These are phyloP conservation scores for Poteriospumella lacustris DNA, from an alignment of 108 stramenopile genomes.

Conservation along the genomic window DNA sequence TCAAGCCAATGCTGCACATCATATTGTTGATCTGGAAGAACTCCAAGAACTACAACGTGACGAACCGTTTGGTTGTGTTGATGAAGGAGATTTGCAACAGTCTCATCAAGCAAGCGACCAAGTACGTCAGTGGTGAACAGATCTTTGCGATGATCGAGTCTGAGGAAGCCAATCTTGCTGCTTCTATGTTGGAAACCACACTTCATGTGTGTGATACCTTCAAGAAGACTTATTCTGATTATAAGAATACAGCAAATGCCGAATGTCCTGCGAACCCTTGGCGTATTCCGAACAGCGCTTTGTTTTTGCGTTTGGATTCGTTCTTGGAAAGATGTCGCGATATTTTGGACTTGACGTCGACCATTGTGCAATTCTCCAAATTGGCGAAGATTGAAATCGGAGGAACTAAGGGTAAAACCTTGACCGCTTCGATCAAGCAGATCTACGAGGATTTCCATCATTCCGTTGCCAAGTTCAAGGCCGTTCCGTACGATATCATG, in stretches of 20 bases:
- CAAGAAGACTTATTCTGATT: constrained; percentile 72
- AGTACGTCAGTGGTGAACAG: constrained; percentile 72
- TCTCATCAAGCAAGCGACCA: constrained; percentile 69
- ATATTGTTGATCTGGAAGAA: constrained; percentile 84
- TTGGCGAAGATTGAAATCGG: constrained; percentile 74
- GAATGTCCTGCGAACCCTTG: constrained; percentile 70
- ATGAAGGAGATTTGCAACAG: constrained; percentile 81
- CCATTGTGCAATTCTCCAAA: constrained; percentile 76
- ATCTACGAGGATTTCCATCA: constrained; percentile 69
- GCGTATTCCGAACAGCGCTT: constrained; percentile 78
- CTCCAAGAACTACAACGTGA: constrained; percentile 79
- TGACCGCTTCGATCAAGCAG: constrained; percentile 71
- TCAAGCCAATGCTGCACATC: constrained; percentile 78
- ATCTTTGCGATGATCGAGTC: constrained; percentile 72
- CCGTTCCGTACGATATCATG: constrained; percentile 77
- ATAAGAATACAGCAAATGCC: constrained; percentile 68
- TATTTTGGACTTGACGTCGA: constrained; percentile 74
- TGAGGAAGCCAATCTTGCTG: constrained; percentile 67
- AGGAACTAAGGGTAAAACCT: constrained; percentile 73
- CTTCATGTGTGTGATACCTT: constrained; percentile 69
- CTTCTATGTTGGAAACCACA: constrained; percentile 44
- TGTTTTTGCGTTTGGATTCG: constrained; percentile 76
- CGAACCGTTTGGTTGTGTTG: constrained; percentile 72
- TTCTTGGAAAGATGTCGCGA: constrained; percentile 82
- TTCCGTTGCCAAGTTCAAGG: constrained; percentile 66